A percentile compares a stretch with the other conserved stretches of the same genome.
Conservation (phyloP, 2,329 filamentous ascomycete genomes). For the Aotearoamyces nothofagi region DNA sequence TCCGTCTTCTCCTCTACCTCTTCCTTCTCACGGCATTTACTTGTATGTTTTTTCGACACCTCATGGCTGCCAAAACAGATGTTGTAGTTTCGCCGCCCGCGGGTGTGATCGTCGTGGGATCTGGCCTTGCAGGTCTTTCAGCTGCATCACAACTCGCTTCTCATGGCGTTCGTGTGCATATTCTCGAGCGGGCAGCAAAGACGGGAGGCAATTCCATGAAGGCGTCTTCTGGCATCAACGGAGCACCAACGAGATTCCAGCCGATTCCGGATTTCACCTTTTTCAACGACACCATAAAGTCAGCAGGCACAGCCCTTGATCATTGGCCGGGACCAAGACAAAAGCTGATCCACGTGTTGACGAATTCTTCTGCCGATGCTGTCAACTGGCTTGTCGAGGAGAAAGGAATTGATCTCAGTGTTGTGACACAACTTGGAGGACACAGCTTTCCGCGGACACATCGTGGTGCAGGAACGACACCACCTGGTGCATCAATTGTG, state of each 20-base stretch:
- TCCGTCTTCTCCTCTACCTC: too few relatives aligned
- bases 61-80: too few relatives aligned
- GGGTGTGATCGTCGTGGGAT: too few relatives aligned
- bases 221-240: slow-evolving; percentile 52
- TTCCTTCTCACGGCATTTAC: too few relatives aligned
- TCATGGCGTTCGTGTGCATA: slow-evolving; percentile 33
- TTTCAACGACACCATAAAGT: slow-evolving; percentile 38
- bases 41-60: too few relatives aligned
- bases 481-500: slow-evolving; percentile 44
- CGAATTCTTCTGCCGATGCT: slow-evolving; percentile 28
- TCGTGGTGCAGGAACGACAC: slow-evolving; percentile 35
- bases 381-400: slow-evolving; percentile 41
- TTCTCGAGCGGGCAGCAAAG: slow-evolving; percentile 43
- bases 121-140: too few relatives aligned
- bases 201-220: slow-evolving; percentile 53
- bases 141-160: slow-evolving; percentile 39
- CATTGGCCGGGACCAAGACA: slow-evolving; percentile 19
- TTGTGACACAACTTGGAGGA: slow-evolving; percentile 42
- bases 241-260: slow-evolving; percentile 42
- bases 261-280: slow-evolving; percentile 25
- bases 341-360: slow-evolving; percentile 31
- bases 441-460: slow-evolving; percentile 42
- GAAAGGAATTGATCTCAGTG: slow-evolving; percentile 39
- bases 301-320: slow-evolving; percentile 27
- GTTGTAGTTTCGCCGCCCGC: too few relatives aligned